These are phyloP conservation scores for Dendrocalamus latiflorus DNA, from an alignment of 202 grass and related monocot genomes.

Conservation along the genomic window DNA sequence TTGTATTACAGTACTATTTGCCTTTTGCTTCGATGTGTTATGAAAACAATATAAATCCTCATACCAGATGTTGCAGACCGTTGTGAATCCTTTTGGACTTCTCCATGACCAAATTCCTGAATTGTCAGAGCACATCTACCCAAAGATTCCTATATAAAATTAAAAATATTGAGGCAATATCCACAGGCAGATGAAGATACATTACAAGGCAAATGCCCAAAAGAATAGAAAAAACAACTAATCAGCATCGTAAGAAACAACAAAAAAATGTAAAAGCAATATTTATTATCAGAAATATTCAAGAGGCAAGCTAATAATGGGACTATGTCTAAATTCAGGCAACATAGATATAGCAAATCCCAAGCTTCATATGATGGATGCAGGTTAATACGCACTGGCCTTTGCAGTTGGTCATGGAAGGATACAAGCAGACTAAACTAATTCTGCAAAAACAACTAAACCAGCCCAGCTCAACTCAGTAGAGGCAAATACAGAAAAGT, in stretches of 20 bases:
- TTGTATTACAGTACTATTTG: background rate
- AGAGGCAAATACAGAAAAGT: background rate
- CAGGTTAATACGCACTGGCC: background rate
- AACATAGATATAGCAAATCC: background rate
- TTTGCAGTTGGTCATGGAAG: background rate
- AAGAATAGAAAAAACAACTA: conserved; percentile 6
- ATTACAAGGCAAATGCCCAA: background rate
- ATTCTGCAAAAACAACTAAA: background rate
- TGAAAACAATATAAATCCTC: background rate
- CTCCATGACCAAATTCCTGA: conserved; percentile 47
- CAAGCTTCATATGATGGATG: background rate
- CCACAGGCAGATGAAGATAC: background rate
- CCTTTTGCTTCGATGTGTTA: background rate
- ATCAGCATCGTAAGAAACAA: background rate
- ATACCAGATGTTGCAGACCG: conserved; percentile 38
- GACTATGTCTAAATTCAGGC: conserved; percentile 4
- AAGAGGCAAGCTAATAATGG: too few species aligned
- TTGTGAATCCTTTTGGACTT: conserved; percentile 54
- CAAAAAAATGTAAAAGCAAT: background rate
- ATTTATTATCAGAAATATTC: too few species aligned
- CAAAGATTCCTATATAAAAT: background rate
- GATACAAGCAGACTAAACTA: background rate
- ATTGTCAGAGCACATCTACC: conserved; percentile 13
- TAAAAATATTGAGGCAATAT: background rate
- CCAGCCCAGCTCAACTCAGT: background rate